phyloP scores from a whole-genome alignment of 1,284 basidiomycete genomes.

The Takashimella koratensis region DNA sequence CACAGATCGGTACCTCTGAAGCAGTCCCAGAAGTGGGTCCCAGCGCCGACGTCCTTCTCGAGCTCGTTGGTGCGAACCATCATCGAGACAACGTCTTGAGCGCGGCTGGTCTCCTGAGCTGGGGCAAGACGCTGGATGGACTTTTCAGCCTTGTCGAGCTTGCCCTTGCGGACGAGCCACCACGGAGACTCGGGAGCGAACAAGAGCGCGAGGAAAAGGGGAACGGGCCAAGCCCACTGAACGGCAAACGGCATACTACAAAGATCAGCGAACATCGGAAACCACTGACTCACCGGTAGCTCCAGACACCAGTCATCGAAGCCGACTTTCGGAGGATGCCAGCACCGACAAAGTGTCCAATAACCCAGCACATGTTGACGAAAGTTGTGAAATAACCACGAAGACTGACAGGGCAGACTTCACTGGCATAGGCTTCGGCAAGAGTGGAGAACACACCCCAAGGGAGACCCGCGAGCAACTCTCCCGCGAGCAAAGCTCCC shows the following conservation, averaged over 20 bases:
- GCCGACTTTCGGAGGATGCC: neutral
- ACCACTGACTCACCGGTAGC: neutral
- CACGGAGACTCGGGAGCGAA: conserved; percentile 32
- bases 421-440: conserved; percentile 53
- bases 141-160: conserved; percentile 19
- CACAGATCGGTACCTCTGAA: conserved; percentile 27
- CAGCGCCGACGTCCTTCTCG: conserved; percentile 19
- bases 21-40: conserved; percentile 25
- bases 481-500: neutral
- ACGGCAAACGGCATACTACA: conserved; percentile 26
- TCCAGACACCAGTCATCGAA: neutral
- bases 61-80: conserved; percentile 35
- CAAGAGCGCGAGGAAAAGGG: conserved; percentile 18
- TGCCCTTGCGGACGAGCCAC: conserved; percentile 28
- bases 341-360: conserved; percentile 29
- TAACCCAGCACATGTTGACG: conserved; percentile 55
- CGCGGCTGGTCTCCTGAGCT: conserved; percentile 4
- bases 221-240: conserved; percentile 49
- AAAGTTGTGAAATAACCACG: conserved; percentile 31
- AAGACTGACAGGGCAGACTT: conserved; percentile 48
- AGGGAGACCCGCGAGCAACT: neutral
- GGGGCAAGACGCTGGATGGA: conserved; percentile 16
- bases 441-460: neutral
- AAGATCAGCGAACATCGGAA: conserved; percentile 1
- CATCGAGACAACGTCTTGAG: conserved; percentile 23